Evolutionary conservation across 768 basidiomycete species (phyloP).

Genomic region (Lentinula raphanica): DNA sequence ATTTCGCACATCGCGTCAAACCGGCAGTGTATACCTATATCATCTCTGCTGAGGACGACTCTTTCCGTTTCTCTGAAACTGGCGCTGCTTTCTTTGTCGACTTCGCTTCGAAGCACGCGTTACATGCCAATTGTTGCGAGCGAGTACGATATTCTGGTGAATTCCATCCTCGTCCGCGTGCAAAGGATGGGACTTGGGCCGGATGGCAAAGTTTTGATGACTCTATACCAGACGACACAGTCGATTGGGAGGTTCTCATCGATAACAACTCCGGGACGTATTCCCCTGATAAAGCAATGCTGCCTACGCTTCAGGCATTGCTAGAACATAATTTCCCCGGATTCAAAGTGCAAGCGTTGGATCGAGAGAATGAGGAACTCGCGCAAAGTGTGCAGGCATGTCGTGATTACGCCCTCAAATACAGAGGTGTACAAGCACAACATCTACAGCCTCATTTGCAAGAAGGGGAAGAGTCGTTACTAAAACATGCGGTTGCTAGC

Average conservation of each 20-base stretch:
- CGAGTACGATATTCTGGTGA: slow-evolving; percentile 71
- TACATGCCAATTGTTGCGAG: slow-evolving; percentile 72
- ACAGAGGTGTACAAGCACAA: slow-evolving; percentile 51
- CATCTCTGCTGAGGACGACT: slow-evolving; percentile 68
- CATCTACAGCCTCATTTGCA: slow-evolving; percentile 61
- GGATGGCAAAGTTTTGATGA: slow-evolving; percentile 66
- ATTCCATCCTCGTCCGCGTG: slow-evolving; percentile 72
- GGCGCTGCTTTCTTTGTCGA: slow-evolving; percentile 85
- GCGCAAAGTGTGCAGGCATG: slow-evolving; percentile 61
- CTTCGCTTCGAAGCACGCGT: slow-evolving; percentile 81
- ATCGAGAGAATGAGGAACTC: slow-evolving; percentile 51
- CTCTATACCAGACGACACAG: slow-evolving; percentile 43
- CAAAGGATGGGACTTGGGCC: not conserved
- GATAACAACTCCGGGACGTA: slow-evolving; percentile 89
- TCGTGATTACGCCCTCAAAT: slow-evolving; percentile 56
- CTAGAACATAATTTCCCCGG: slow-evolving; percentile 74
- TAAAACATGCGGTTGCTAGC: slow-evolving; percentile 17
- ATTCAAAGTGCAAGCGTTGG: slow-evolving; percentile 49
- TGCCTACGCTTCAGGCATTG: slow-evolving; percentile 56
- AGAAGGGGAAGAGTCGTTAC: slow-evolving; percentile 52
- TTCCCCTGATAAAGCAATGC: slow-evolving; percentile 58
- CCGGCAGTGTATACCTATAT: slow-evolving; percentile 85
- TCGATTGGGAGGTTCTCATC: slow-evolving; percentile 76
- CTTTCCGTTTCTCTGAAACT: slow-evolving; percentile 81
- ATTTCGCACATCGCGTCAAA: slow-evolving; percentile 50